These are phyloP conservation scores for Fusarium nodosum DNA, from an alignment of 2,329 filamentous ascomycete species.

Conservation along the genomic window DNA sequence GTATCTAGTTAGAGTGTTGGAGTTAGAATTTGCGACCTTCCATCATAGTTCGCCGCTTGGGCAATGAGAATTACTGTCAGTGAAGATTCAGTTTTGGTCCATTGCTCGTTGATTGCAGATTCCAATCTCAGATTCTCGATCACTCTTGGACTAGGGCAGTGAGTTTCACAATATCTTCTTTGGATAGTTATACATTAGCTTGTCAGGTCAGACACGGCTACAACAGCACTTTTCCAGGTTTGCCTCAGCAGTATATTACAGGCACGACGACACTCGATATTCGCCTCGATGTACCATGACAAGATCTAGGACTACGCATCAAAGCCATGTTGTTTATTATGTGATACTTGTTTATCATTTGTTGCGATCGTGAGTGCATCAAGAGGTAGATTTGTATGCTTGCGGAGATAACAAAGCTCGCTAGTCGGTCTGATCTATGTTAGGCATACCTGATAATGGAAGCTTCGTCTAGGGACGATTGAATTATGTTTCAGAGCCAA, in stretches of 20 bases:
- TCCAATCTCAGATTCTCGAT: not conserved
- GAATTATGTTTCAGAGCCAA: not conserved
- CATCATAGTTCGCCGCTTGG: constrained; percentile 2
- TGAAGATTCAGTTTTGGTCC: not conserved
- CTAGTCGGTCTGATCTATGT: not conserved
- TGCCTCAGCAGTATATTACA: not conserved
- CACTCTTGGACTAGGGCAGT: not conserved
- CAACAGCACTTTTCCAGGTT: not conserved
- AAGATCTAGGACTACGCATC: not conserved
- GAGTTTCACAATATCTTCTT: not conserved
- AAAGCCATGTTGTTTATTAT: not conserved
- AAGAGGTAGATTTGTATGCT: not conserved
- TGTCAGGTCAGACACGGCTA: not conserved
- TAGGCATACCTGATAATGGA: not conserved
- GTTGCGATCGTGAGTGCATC: not conserved
- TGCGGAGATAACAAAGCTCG: too few relatives aligned
- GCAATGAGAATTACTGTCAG: constrained; percentile 10
- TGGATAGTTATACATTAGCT: not conserved
- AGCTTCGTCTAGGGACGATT: not conserved
- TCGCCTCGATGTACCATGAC: too few relatives aligned
- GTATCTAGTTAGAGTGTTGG: not conserved
- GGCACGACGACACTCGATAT: not conserved
- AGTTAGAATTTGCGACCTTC: not conserved
- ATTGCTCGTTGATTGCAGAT: not conserved
- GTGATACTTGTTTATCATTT: not conserved